Base-by-base conservation (phyloP, 129 eudicot genomes). In the Flaveria trinervia region DNA sequence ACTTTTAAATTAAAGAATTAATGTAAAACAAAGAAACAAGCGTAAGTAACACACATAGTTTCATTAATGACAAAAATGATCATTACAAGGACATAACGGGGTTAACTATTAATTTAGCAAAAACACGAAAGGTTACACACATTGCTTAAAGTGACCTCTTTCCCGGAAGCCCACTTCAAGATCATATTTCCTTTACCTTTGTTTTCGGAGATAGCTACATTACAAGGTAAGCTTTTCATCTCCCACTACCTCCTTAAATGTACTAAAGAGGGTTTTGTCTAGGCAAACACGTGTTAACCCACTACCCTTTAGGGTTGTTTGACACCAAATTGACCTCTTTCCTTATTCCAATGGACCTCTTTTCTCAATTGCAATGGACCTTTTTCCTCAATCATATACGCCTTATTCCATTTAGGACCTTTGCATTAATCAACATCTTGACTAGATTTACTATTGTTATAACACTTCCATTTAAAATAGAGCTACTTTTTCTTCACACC, bases 181-280 rank as follows among this genome's bases (percentile, higher is more conserved):
- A 3, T 30, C 36, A 30, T 30, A 30, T 0, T 3, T 4, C 5
- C 36, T 30, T 30, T 0, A 30, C 36, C 36, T 3, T 30, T 11
- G 4, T 1, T 44, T 1, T 44, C 2, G 4, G 1, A 0, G 9
- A 17, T 60, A 23, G 41, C 66, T 17, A 6, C 30, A 23, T 60
- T 23, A 13, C 16, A 0, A 60, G 22, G 36, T 18, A 23, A 23
- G 18, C 41, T 60, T 60, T 2, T 60, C 66, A 18, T 23, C 15
- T 2, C 36, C 16, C 2, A 9, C 5, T 1, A 22, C 66, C 39
- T 25, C 66, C 23, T 22, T 60, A 25, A 75, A 68, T 50, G 73
- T 81, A 50, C 68, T 56, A 46, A 60, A 75, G 39, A 81, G 72
- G 72, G 77, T 20, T 5, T 22, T 60, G 36, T 25, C 36, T 4